These are phyloP conservation scores for Suhomyces kilbournensis DNA, from an alignment of 805 yeast species.

Conservation along the genomic window DNA sequence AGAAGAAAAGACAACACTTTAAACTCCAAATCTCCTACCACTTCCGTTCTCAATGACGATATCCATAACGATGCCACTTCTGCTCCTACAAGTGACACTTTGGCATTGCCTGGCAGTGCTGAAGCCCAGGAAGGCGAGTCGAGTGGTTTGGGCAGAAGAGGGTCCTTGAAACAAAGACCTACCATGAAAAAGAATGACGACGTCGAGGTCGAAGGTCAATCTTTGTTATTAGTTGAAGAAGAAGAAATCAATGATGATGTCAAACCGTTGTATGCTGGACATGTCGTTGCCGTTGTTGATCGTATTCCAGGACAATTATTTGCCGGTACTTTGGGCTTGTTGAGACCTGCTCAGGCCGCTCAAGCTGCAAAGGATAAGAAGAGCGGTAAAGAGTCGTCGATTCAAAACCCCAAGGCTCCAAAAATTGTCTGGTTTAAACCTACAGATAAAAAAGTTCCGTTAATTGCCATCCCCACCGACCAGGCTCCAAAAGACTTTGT, in stretches of 20 bases:
- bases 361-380: constrained; percentile 64
- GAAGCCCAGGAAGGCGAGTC: constrained; percentile 30
- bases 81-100: constrained; percentile 29
- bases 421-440: constrained; percentile 99
- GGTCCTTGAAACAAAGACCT: constrained; percentile 91
- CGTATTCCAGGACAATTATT: constrained; percentile 96
- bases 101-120: constrained; percentile 5
- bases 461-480: constrained; percentile 97
- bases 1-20: constrained; percentile 69
- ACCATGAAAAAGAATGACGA: constrained; percentile 97
- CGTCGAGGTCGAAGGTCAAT: constrained; percentile 98
- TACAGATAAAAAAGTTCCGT: constrained; percentile 94
- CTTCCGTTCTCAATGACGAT: constrained; percentile 55
- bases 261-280: constrained; percentile 95
- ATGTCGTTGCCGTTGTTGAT: constrained; percentile 96
- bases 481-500: constrained; percentile 96
- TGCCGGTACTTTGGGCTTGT: constrained; percentile 87
- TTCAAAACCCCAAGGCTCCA: constrained; percentile 56
- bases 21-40: constrained; percentile 28
- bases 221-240: constrained; percentile 85
- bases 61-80: constrained; percentile 80
- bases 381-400: constrained; percentile 45
- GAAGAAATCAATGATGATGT: constrained; percentile 91
- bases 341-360: constrained; percentile 94
- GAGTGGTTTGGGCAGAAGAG: constrained; percentile 58